Evolutionary conservation across 306 rosid species (phyloP).

Genomic region (Lithocarpus polystachyus): DNA sequence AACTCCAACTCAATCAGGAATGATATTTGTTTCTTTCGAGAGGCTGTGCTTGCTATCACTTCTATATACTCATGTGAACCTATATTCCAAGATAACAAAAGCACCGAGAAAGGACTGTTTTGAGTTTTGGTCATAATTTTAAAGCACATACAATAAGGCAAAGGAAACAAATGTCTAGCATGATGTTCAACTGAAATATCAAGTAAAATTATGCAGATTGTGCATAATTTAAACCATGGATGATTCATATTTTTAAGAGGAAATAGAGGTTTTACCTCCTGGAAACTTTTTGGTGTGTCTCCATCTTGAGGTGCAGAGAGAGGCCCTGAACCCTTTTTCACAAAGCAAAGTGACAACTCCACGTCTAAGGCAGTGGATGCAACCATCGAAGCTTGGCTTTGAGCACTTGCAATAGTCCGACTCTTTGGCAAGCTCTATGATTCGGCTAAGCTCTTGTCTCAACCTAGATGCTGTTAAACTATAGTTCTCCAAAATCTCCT

Average conservation of each 20-base stretch:
- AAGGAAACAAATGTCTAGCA: no score
- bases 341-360: slow-evolving; percentile 34
- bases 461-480: slow-evolving; percentile 32
- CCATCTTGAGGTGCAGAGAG: slow-evolving; percentile 55
- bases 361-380: slow-evolving; percentile 48
- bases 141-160: no score
- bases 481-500: slow-evolving; percentile 60
- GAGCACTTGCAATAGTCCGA: slow-evolving; percentile 37
- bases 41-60: slow-evolving; percentile 9
- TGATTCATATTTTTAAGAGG: background rate
- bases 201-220: background rate
- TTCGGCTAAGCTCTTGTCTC: slow-evolving; percentile 40
- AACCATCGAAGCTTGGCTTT: slow-evolving; percentile 25
- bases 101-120: background rate
- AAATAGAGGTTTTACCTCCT: slow-evolving; percentile 33
- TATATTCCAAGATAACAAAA: background rate
- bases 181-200: no score
- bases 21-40: slow-evolving; percentile 4
- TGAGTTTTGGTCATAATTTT: no score
- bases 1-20: slow-evolving; percentile 28
- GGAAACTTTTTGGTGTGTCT: slow-evolving; percentile 39
- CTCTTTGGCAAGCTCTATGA: slow-evolving; percentile 27
- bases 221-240: background rate
- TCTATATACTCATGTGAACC: slow-evolving; percentile 29
- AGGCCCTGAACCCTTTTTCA: slow-evolving; percentile 46